These are phyloP conservation scores for Trametes villosa DNA, from an alignment of 768 basidiomycete species.

Conservation along the genomic window DNA sequence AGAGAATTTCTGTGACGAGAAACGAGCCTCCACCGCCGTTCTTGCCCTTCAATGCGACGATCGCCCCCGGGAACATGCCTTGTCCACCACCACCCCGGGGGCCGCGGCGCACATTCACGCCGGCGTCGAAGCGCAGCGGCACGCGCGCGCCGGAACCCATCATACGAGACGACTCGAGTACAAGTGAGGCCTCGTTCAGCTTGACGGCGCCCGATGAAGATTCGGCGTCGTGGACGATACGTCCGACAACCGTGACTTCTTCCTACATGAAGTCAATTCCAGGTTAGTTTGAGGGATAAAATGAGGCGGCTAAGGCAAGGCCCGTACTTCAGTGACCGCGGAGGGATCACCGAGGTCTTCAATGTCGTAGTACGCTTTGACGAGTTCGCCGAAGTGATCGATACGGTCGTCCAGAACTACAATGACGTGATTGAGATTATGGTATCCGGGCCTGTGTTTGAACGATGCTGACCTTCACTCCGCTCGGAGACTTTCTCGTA, in stretches of 20 bases:
- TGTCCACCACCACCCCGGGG: slow-evolving; percentile 63
- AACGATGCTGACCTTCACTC: slow-evolving; percentile 63
- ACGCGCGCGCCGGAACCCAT: slow-evolving; percentile 71
- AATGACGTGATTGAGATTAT: neutral
- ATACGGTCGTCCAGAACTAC: slow-evolving; percentile 85
- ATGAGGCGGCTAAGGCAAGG: neutral
- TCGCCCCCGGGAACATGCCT: slow-evolving; percentile 86
- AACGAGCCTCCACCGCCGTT: slow-evolving; percentile 94
- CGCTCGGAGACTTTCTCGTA: slow-evolving; percentile 88
- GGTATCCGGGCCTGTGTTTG: too few species aligned
- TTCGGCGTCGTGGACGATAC: slow-evolving; percentile 59
- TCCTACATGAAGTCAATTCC: slow-evolving; percentile 35
- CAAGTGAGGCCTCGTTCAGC: slow-evolving; percentile 72
- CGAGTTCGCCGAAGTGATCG: slow-evolving; percentile 79
- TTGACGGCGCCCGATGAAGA: slow-evolving; percentile 57
- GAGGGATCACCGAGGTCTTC: slow-evolving; percentile 79
- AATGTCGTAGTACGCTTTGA: slow-evolving; percentile 71
- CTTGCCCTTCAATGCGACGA: slow-evolving; percentile 83
- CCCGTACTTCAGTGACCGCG: slow-evolving; percentile 54
- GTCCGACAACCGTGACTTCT: slow-evolving; percentile 34
- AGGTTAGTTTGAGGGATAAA: neutral
- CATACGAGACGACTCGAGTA: slow-evolving; percentile 84
- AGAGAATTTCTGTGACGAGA: slow-evolving; percentile 76
- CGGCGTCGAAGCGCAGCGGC: slow-evolving; percentile 69
- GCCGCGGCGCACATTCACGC: slow-evolving; percentile 67